Evolutionary conservation across 1,284 basidiomycete genomes (phyloP).

Genomic region (Somion occarium): DNA sequence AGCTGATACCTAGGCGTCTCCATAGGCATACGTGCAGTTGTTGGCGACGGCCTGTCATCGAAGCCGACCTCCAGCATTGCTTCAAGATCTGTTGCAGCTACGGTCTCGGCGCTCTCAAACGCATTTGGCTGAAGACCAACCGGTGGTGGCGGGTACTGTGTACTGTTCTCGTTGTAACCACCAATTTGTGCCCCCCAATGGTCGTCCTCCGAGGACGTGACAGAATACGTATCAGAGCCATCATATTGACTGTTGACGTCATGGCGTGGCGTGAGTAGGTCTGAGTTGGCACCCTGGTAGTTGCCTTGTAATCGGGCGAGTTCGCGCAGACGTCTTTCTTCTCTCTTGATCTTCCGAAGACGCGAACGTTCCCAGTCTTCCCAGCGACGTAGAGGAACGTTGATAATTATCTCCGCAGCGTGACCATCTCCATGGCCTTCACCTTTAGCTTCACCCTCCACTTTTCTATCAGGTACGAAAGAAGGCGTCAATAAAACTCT

Average conservation of each 20-base stretch:
- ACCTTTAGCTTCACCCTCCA: constrained; percentile 83
- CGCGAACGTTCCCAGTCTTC: constrained; percentile 99
- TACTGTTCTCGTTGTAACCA: constrained; percentile 82
- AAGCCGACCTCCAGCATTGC: constrained; percentile 88
- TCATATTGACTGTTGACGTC: constrained; percentile 63
- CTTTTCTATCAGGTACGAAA: constrained; percentile 62
- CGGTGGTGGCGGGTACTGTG: constrained; percentile 79
- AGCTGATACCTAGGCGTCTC: constrained; percentile 55
- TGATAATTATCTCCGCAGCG: constrained; percentile 49
- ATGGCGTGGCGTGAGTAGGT: constrained; percentile 49
- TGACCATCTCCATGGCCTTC: constrained; percentile 73
- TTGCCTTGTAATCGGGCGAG: constrained; percentile 73
- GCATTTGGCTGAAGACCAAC: constrained; percentile 54
- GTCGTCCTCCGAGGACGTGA: constrained; percentile 88
- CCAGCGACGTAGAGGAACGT: constrained; percentile 91
- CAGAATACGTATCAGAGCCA: constrained; percentile 70
- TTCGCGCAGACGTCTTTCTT: constrained; percentile 80
- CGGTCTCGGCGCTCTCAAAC: constrained; percentile 51
- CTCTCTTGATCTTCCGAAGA: constrained; percentile 85
- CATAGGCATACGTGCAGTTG: constrained; percentile 23
- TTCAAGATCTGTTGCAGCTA: constrained; percentile 76
- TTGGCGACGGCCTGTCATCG: constrained; percentile 53
- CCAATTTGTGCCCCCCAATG: constrained; percentile 87
- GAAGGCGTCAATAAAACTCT: background rate
- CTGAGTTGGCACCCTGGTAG: constrained; percentile 59